A percentile compares a stretch with the other conserved stretches of the same genome.
These are phyloP conservation scores for Spencermartinsiella europaea DNA, from an alignment of 805 yeast species.

Conservation along the genomic window DNA sequence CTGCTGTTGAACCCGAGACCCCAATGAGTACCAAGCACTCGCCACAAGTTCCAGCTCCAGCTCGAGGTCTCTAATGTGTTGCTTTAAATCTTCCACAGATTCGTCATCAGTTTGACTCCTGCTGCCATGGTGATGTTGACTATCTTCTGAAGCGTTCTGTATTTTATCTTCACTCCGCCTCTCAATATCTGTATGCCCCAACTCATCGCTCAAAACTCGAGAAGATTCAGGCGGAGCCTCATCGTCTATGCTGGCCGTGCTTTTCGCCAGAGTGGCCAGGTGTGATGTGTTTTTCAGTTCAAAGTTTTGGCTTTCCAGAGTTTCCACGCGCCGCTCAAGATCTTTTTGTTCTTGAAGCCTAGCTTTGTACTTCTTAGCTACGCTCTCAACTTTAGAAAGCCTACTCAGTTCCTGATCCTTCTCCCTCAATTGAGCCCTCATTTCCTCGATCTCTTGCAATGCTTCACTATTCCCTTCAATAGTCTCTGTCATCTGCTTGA, in stretches of 20 bases:
- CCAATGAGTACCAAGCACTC: constrained; percentile 27
- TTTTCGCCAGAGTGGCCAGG: background rate
- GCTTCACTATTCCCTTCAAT: background rate
- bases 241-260: background rate
- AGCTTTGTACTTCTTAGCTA: constrained; percentile 14
- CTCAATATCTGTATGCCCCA: background rate
- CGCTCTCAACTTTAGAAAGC: constrained; percentile 7
- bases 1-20: constrained; percentile 26
- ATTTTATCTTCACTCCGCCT: too few relatives aligned
- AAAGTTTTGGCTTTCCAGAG: constrained; percentile 6
- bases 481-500: constrained; percentile 6
- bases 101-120: too few relatives aligned
- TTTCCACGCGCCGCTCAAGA: background rate
- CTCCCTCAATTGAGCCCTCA: constrained; percentile 9
- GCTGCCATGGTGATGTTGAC: too few relatives aligned
- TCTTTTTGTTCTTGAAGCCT: constrained; percentile 10
- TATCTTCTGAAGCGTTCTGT: background rate
- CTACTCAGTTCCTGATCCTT: constrained; percentile 1
- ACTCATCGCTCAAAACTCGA: background rate
- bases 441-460: constrained; percentile 2
- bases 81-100: background rate
- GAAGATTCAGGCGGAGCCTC: background rate
- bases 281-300: constrained; percentile 3
- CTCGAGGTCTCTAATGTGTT: constrained; percentile 3
- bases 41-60: constrained; percentile 23